Percentiles rank a stretch among this genome's conserved stretches.
Conservation (phyloP, 139 green algal genomes). For the Closterium sp. region DNA sequence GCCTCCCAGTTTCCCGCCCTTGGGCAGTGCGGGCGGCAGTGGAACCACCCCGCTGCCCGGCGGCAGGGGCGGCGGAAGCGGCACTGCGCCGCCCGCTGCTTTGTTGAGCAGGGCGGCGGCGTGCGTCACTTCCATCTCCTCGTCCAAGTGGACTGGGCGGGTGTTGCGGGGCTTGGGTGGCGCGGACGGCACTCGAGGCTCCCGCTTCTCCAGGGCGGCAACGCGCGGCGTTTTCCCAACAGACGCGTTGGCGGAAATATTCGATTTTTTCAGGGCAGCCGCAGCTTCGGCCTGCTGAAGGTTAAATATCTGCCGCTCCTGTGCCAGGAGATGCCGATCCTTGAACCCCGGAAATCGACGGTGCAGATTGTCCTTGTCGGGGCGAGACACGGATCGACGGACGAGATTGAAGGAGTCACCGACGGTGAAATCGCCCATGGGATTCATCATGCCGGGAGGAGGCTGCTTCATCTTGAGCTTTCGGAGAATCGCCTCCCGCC, state of each 20-base stretch:
- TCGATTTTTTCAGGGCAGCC: not conserved
- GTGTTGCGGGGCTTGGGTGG: slow-evolving; percentile 20
- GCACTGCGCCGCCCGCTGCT: not conserved
- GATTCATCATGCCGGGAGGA: not conserved
- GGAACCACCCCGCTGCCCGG: not conserved
- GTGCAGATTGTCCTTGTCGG: not conserved
- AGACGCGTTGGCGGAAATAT: not conserved
- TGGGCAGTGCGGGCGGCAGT: slow-evolving; percentile 1
- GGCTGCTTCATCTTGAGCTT: not conserved
- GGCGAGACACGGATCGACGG: not conserved
- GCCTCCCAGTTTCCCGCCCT: not conserved
- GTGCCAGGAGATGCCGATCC: not conserved
- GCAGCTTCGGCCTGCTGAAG: not conserved
- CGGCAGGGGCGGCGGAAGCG: slow-evolving; percentile 33
- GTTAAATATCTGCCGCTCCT: not conserved
- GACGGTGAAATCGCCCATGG: not conserved
- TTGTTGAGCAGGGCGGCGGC: not conserved
- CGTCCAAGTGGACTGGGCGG: not conserved
- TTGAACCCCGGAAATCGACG: not conserved
- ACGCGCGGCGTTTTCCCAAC: not conserved
- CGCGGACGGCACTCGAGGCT: slow-evolving; percentile 3
- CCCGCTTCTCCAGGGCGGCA: slow-evolving; percentile 8
- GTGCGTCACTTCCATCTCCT: not conserved
- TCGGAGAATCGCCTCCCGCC: not conserved
- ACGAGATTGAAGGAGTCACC: not conserved